These are phyloP conservation scores for Boletus smithii DNA, from an alignment of 1,284 basidiomycete genomes.

Conservation along the genomic window DNA sequence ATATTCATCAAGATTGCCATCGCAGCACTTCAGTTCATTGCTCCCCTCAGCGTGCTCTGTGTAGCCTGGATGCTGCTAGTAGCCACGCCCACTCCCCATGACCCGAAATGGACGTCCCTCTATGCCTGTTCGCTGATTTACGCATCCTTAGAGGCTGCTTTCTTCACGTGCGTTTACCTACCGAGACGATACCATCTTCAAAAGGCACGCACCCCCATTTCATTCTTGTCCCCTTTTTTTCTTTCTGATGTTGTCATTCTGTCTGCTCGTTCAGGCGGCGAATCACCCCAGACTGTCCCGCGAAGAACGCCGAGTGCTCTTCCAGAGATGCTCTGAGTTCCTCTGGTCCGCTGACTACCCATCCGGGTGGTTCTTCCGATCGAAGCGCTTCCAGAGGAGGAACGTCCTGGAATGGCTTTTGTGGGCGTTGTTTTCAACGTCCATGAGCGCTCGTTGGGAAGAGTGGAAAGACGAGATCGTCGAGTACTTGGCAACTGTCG, in stretches of 20 bases:
- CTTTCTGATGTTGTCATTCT: too few relatives aligned
- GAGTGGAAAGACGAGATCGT: conserved; percentile 50
- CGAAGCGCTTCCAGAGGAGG: conserved; percentile 38
- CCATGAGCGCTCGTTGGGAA: conserved; percentile 20
- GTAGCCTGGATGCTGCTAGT: conserved; percentile 13
- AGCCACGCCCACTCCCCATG: not conserved
- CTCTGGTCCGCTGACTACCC: conserved; percentile 36
- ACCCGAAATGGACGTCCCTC: conserved; percentile 1
- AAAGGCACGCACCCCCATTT: conserved; percentile 39
- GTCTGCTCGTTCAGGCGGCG: conserved; percentile 35
- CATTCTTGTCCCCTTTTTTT: too few relatives aligned
- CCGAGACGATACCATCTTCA: conserved; percentile 46
- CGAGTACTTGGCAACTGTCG: conserved; percentile 41
- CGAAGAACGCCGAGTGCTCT: conserved; percentile 46
- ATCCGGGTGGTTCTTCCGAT: conserved; percentile 53
- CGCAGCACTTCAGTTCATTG: conserved; percentile 44
- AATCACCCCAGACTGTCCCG: conserved; percentile 39
- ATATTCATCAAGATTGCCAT: conserved; percentile 52
- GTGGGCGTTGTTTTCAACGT: conserved; percentile 55
- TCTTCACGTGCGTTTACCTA: conserved; percentile 50
- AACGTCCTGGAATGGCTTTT: conserved; percentile 62
- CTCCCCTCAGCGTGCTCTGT: conserved; percentile 47
- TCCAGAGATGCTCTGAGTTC: conserved; percentile 44
- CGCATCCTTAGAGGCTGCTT: conserved; percentile 43
- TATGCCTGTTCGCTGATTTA: conserved; percentile 28